A percentile compares a stretch with the other conserved stretches of the same genome.
Evolutionary conservation across 805 yeast genomes (phyloP).

Genomic region (Candida berthetii): DNA sequence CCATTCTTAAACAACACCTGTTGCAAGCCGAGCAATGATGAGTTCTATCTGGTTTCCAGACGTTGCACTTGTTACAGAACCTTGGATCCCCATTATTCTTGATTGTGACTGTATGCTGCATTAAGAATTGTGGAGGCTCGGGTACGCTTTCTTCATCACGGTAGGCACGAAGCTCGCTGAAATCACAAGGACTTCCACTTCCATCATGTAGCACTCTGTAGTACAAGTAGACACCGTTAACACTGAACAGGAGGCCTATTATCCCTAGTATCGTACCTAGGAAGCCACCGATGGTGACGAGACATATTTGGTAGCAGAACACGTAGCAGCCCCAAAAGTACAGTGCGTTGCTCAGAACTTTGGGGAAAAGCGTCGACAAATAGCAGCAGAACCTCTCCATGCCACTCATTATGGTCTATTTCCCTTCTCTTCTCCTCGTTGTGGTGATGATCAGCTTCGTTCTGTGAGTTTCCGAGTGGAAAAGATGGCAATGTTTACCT

Average conservation of each 20-base stretch:
- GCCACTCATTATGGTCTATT: too few species aligned
- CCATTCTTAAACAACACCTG: conserved; percentile 76
- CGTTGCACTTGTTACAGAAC: conserved; percentile 61
- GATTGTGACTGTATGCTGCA: conserved; percentile 34
- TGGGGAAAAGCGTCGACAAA: conserved; percentile 41
- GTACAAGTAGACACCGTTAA: conserved; percentile 32
- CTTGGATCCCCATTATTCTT: conserved; percentile 60
- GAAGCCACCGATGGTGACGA: conserved; percentile 5
- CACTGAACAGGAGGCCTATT: conserved; percentile 12
- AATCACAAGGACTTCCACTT: conserved; percentile 64
- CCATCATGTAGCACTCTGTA: conserved; percentile 46
- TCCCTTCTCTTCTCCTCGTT: too few species aligned
- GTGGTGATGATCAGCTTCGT: not conserved
- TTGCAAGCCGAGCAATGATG: conserved; percentile 82
- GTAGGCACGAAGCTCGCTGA: conserved; percentile 31
- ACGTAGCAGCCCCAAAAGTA: conserved; percentile 45
- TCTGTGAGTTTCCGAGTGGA: too few species aligned
- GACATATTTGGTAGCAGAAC: conserved; percentile 22
- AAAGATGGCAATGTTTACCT: too few species aligned
- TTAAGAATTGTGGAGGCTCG: conserved; percentile 37
- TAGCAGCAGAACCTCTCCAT: conserved; percentile 26
- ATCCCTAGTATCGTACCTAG: not conserved
- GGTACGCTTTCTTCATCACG: conserved; percentile 20
- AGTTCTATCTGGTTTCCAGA: conserved; percentile 78
- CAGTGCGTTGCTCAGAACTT: conserved; percentile 33